phyloP scores from a whole-genome alignment of 805 yeast genomes.

The Wickerhamomyces tratensis region DNA sequence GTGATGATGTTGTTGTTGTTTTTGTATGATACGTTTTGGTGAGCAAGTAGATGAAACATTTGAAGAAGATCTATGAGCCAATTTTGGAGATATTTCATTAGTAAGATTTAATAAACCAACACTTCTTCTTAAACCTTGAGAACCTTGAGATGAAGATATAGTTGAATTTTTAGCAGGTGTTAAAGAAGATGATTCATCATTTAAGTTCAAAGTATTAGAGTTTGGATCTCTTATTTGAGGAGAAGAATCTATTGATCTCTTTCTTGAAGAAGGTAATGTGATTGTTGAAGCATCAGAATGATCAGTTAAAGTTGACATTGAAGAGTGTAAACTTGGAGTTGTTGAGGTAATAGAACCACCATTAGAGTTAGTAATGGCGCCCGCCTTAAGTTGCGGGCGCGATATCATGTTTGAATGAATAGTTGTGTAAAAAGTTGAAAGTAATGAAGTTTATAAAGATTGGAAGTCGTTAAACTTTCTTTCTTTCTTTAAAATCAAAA shows the following conservation, averaged over 20 bases:
- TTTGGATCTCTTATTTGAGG: not conserved
- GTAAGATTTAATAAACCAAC: slow-evolving; percentile 42
- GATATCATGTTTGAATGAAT: not conserved
- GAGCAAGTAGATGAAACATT: slow-evolving; percentile 11
- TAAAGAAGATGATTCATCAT: not conserved
- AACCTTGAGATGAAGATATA: slow-evolving; percentile 16
- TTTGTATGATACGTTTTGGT: slow-evolving; percentile 2
- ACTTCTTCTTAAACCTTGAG: slow-evolving; percentile 36
- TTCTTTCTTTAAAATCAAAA: too few relatives aligned
- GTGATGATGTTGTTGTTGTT: slow-evolving; percentile 1
- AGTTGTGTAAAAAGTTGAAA: not conserved
- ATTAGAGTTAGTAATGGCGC: not conserved
- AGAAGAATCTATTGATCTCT: not conserved
- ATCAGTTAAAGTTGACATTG: not conserved
- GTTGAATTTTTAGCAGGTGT: not conserved
- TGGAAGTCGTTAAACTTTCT: too few relatives aligned
- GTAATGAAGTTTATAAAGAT: too few relatives aligned
- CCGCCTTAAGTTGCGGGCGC: slow-evolving; percentile 1
- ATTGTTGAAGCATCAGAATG: not conserved
- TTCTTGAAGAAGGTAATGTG: not conserved
- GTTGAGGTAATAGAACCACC: not conserved
- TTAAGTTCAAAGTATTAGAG: too few relatives aligned
- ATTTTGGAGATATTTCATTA: slow-evolving; percentile 26
- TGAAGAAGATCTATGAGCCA: slow-evolving; percentile 11
- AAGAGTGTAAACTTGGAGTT: not conserved